Evolutionary conservation across 2,329 filamentous ascomycete species (phyloP).

Genomic region (Nemania diffusa): DNA sequence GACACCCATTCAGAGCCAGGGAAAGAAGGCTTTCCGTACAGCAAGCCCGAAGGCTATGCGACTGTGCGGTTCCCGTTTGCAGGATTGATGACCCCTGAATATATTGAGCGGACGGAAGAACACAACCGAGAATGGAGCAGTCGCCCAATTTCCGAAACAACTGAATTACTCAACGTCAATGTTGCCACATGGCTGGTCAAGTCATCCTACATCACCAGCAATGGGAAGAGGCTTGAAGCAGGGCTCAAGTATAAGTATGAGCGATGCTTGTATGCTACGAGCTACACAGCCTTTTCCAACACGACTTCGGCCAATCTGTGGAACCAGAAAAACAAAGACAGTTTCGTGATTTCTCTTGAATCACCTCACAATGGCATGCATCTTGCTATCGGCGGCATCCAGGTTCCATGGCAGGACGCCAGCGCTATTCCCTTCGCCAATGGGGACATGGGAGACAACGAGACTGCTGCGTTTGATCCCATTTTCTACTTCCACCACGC

Average conservation of each 20-base stretch:
- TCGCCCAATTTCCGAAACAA: background rate
- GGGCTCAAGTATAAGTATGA: constrained; percentile 10
- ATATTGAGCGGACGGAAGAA: background rate
- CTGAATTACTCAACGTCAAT: background rate
- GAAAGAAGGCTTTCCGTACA: constrained; percentile 12
- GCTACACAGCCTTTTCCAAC: constrained; percentile 29
- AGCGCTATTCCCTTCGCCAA: constrained; percentile 19
- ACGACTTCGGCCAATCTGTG: constrained; percentile 19
- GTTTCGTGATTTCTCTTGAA: constrained; percentile 6
- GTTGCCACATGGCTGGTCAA: constrained; percentile 18
- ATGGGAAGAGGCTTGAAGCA: background rate
- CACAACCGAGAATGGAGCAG: constrained; percentile 8
- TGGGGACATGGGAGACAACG: constrained; percentile 28
- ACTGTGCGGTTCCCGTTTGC: constrained; percentile 23
- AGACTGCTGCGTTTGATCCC: constrained; percentile 22
- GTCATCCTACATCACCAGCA: constrained; percentile 8
- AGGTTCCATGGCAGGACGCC: constrained; percentile 15
- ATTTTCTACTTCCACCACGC: constrained; percentile 25
- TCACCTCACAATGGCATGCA: constrained; percentile 26
- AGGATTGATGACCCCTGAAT: constrained; percentile 3
- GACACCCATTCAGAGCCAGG: constrained; percentile 18
- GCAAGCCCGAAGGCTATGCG: constrained; percentile 20
- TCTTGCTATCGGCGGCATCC: constrained; percentile 17
- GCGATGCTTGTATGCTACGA: constrained; percentile 19
- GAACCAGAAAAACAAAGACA: constrained; percentile 11